Base-by-base conservation (phyloP, 2,329 filamentous ascomycete species). In the Penicillium corylophilum region DNA sequence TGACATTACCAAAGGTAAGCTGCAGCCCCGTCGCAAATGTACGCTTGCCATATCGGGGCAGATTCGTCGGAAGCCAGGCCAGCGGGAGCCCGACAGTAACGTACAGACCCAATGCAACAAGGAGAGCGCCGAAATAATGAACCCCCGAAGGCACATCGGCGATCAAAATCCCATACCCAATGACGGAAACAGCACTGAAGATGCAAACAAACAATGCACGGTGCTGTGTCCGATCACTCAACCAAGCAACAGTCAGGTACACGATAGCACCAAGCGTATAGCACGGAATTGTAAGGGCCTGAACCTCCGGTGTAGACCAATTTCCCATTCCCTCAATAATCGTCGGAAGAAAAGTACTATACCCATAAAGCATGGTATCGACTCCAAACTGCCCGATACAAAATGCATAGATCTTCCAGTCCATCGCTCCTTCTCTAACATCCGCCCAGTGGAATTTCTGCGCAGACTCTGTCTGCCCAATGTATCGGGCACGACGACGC, bases 301-400 rank as follows among this genome's bases (percentile, higher is more conserved):
- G 88, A 5, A 89, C 82, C 63, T 88, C 78, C 0, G 87, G 81
- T 0, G 76, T 75, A 0, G 82, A 78, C 76, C 87, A 89, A 2
- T 65, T 66, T 3, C 87, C 85, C 46, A 92, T 81, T 4, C 80
- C 84, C 38, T 82, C 77, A 67, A 93, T 90, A 58, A 93, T 92
- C 4, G 87, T 90, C 0, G 89, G 89, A 40, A 93, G 72, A 65
- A 92, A 92, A 0, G 87, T 90, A 44, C 84, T 87, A 69, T 85
- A 91, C 4, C 88, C 87, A 63, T 92, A 92, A 0, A 92, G 77
- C 82, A 91, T 88, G 1, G 85, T 89, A 63, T 90, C 87, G 15
- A 81, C 79, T 4, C 87, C 86, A 64, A 91, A 91, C 66, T 90
- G 86, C 5, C 77, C 86, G 33, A 83, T 68, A 56, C 80, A 85